Evolutionary conservation across 1,284 basidiomycete genomes (phyloP).

Genomic region (Thelephora terrestris): DNA sequence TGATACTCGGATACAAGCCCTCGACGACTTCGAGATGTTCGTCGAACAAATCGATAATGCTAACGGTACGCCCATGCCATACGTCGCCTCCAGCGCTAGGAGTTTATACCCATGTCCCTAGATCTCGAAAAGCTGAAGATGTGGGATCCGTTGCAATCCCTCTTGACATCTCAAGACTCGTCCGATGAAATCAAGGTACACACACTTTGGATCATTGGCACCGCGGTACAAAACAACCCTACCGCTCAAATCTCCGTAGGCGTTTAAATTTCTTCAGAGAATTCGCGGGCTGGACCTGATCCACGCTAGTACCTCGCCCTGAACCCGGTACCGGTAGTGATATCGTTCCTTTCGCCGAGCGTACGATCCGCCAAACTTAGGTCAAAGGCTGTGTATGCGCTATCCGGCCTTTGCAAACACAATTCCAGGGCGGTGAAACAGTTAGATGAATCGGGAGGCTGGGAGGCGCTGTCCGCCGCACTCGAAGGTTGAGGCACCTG

Average conservation of each 20-base stretch:
- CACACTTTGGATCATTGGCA: constrained; percentile 87
- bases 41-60: constrained; percentile 95
- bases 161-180: constrained; percentile 48
- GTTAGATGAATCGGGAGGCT: constrained; percentile 56
- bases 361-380: constrained; percentile 42
- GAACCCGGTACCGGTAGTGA: constrained; percentile 58
- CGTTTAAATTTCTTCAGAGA: constrained; percentile 11
- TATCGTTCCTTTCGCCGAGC: constrained; percentile 52
- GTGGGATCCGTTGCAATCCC: constrained; percentile 73
- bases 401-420: constrained; percentile 83
- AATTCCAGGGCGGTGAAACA: constrained; percentile 56
- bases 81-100: neutral
- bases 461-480: constrained; percentile 52
- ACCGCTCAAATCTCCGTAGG: constrained; percentile 79
- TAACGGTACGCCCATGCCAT: constrained; percentile 47
- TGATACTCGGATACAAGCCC: constrained; percentile 64
- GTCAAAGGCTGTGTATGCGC: constrained; percentile 80
- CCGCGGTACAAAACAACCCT: constrained; percentile 93
- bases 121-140: constrained; percentile 79
- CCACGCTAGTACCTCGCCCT: constrained; percentile 56
- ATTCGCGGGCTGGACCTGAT: neutral
- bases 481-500: constrained; percentile 42
- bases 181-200: constrained; percentile 61
- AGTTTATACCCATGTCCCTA: constrained; percentile 18
- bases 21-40: constrained; percentile 96